Evolutionary conservation across 2,329 filamentous ascomycete species (phyloP).

Genomic region (Beauveria brongniartii): DNA sequence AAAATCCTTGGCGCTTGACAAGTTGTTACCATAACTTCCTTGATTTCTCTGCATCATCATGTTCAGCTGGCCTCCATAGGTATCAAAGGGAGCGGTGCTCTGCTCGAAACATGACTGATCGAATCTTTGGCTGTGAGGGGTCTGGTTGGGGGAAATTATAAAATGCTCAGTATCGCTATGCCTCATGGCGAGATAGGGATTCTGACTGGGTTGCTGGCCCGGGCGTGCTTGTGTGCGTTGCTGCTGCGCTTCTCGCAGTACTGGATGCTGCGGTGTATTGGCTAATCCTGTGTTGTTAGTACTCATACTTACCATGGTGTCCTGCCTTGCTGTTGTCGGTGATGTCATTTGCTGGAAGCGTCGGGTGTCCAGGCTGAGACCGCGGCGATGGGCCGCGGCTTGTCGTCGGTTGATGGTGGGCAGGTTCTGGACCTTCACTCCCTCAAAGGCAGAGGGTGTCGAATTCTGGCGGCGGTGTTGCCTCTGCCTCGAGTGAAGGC

Average conservation of each 20-base stretch:
- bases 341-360: constrained; percentile 26
- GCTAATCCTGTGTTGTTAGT: constrained; percentile 50
- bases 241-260: constrained; percentile 85
- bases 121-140: constrained; percentile 47
- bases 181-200: constrained; percentile 23
- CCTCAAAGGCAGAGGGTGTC: constrained; percentile 70
- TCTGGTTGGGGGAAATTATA: constrained; percentile 47
- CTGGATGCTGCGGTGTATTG: constrained; percentile 56
- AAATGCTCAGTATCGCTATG: constrained; percentile 43
- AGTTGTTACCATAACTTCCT: constrained; percentile 31
- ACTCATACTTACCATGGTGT: constrained; percentile 40
- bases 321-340: constrained; percentile 22
- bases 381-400: constrained; percentile 61
- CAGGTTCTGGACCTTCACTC: constrained; percentile 60
- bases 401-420: constrained; percentile 39
- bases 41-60: constrained; percentile 41
- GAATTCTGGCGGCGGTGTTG: constrained; percentile 80
- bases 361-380: constrained; percentile 74
- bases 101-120: constrained; percentile 37
- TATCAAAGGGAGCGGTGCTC: constrained; percentile 39
- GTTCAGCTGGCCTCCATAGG: constrained; percentile 35
- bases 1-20: constrained; percentile 38
- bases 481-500: constrained; percentile 53
- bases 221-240: constrained; percentile 70
- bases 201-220: constrained; percentile 36